Conservation (phyloP, 306 rosid genomes). For the Cotoneaster glaucophyllus region DNA sequence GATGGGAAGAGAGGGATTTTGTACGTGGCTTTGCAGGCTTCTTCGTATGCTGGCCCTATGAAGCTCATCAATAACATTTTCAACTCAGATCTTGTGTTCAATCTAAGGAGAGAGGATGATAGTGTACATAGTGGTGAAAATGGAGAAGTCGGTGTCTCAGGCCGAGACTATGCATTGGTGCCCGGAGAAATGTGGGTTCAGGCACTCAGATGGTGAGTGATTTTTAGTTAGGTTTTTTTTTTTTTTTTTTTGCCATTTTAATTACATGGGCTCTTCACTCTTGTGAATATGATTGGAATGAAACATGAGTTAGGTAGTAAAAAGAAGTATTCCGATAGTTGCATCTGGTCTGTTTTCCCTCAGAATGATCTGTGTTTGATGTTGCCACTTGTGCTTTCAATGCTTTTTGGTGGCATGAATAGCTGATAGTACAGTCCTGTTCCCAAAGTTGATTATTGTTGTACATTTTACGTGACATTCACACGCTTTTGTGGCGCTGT, state of each 20-base stretch:
- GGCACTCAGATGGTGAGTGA: conserved; percentile 92
- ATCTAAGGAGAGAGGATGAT: conserved; percentile 73
- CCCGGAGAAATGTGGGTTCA: conserved; percentile 92
- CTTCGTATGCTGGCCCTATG: conserved; percentile 74
- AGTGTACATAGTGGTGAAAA: conserved; percentile 37
- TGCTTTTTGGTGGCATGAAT: conserved; percentile 8
- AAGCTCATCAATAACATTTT: conserved; percentile 83
- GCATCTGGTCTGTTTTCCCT: neutral
- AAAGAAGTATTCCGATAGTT: neutral
- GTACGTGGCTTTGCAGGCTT: conserved; percentile 50
- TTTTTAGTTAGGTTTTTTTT: conserved; percentile 3
- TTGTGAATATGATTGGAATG: neutral
- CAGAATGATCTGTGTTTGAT: neutral
- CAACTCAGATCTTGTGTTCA: conserved; percentile 74
- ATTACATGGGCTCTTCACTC: neutral
- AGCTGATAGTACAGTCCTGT: conserved; percentile 13
- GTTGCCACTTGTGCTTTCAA: conserved; percentile 13
- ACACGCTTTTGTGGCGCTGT: neutral
- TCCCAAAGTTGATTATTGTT: conserved; percentile 1
- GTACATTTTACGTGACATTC: neutral
- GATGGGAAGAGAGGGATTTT: conserved; percentile 54
- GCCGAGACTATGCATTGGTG: conserved; percentile 92
- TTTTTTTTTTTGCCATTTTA: neutral
- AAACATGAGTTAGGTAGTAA: neutral
- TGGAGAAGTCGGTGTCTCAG: conserved; percentile 79